Evolutionary conservation across 108 stramenopile genomes (phyloP), one percentile per base, ranked within the genome.

Genomic region (Parietichytrium sp.): DNA sequence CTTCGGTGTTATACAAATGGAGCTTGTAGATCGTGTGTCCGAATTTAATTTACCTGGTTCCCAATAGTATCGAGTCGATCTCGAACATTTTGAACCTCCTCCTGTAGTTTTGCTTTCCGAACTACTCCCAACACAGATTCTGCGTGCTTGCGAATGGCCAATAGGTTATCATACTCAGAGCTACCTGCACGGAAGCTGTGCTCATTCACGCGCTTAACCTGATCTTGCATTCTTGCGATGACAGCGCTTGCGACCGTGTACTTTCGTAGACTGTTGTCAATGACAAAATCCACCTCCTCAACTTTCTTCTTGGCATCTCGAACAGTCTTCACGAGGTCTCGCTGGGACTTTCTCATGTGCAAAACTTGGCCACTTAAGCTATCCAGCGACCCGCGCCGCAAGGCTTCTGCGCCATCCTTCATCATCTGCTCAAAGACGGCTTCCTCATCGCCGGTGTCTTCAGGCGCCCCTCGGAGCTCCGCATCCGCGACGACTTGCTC

Each of bases 351-450:
- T 2, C 61, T 33, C 0, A 72, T 42, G 15, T 72, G 38, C 10
- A 45, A 25, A 6, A 72, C 61, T 6, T 33, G 45, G 42, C 38
- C 10, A 10, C 45, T 33, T n/a, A 72, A 20, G 38, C 45, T 42
- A 6, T 33, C 61, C 8, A 72, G 61, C 36, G 61, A 72, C 6
- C 61, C 61, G 36, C 61, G 61, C 10, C 61, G 61, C 61, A 72
- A 45, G 6, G 33, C n/a, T 45, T 45, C 45, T 8, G 61, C 25
- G 61, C 61, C 61, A 6, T 72, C 61, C 1, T 45, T 33, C 61
- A 45, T 33, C 23, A 72, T 72, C 20, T 45, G 33, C 10, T 33
- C 61, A 45, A 72, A 72, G 2, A 42, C 61, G 2, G 10, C 61
- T 36, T 72, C 61, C 13, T 45, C 8, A 42, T 72, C 42, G 42